A percentile compares a stretch with the other conserved stretches of the same genome.
These are phyloP conservation scores for Isoetes taiwanensis DNA, from an alignment of 75 land plant genomes.

Conservation along the genomic window DNA sequence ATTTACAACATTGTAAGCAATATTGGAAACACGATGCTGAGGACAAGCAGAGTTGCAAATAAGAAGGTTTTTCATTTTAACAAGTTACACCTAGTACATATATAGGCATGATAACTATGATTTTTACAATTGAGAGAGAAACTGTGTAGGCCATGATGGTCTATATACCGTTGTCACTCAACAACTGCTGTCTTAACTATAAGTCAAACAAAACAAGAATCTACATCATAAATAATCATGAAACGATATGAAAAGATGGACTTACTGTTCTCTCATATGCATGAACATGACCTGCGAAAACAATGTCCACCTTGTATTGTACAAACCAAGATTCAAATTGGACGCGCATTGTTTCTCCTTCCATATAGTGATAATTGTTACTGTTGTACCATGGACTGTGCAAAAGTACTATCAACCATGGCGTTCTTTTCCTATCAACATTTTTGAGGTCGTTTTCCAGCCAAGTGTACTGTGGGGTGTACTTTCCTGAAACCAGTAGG, in stretches of 20 bases:
- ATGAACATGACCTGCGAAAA: slow-evolving; percentile 95
- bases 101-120: background rate
- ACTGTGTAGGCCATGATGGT: background rate
- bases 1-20: slow-evolving; percentile 45
- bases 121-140: background rate
- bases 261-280: slow-evolving; percentile 95
- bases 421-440: slow-evolving; percentile 73
- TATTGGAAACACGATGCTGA: slow-evolving; percentile 75
- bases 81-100: background rate
- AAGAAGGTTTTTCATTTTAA: background rate
- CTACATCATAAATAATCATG: background rate
- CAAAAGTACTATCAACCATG: slow-evolving; percentile 87
- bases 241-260: background rate
- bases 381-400: slow-evolving; percentile 83
- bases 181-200: background rate
- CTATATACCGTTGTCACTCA: background rate
- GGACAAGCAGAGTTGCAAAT: background rate
- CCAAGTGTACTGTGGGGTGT: slow-evolving; percentile 72
- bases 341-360: slow-evolving; percentile 85
- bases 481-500: slow-evolving; percentile 40
- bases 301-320: slow-evolving; percentile 51
- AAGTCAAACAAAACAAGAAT: too few relatives aligned
- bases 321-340: slow-evolving; percentile 63
- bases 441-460: slow-evolving; percentile 34
- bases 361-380: slow-evolving; percentile 71